Evolutionary conservation across 2,329 filamentous ascomycete genomes (phyloP).

Genomic region (Alternaria viburni): DNA sequence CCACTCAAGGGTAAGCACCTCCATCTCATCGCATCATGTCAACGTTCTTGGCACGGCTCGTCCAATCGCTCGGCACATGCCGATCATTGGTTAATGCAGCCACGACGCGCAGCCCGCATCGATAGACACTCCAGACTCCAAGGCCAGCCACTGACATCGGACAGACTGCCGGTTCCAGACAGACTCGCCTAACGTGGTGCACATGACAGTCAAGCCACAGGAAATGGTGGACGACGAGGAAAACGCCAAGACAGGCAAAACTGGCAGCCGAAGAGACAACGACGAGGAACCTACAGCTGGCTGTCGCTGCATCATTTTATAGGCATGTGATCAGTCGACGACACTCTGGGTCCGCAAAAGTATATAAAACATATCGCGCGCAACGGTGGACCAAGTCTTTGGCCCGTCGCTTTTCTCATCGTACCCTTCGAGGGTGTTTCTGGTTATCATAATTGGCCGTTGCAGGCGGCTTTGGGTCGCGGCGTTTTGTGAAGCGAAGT

Average conservation of each 20-base stretch:
- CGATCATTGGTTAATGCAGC: conserved; percentile 15
- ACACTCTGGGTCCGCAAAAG: neutral
- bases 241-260: conserved; percentile 72
- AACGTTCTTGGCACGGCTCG: conserved; percentile 27
- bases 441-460: conserved; percentile 6
- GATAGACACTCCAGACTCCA: neutral
- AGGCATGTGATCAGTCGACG: conserved; percentile 22
- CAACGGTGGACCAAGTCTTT: neutral
- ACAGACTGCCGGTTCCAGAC: conserved; percentile 79
- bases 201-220: conserved; percentile 90
- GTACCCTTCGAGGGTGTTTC: neutral
- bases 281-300: conserved; percentile 62
- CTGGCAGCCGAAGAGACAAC: conserved; percentile 57
- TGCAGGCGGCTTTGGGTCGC: conserved; percentile 1
- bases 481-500: conserved; percentile 8
- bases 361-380: neutral
- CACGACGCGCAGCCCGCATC: conserved; percentile 4
- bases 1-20: conserved; percentile 74
- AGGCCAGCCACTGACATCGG: conserved; percentile 13
- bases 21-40: conserved; percentile 17
- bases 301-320: conserved; percentile 71
- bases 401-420: neutral
- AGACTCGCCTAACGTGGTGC: conserved; percentile 82
- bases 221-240: conserved; percentile 83
- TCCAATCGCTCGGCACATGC: conserved; percentile 19